A percentile compares a stretch with the other conserved stretches of the same genome.
Conservation (phyloP, 306 rosid species). For the Fragaria nilgerrensis region DNA sequence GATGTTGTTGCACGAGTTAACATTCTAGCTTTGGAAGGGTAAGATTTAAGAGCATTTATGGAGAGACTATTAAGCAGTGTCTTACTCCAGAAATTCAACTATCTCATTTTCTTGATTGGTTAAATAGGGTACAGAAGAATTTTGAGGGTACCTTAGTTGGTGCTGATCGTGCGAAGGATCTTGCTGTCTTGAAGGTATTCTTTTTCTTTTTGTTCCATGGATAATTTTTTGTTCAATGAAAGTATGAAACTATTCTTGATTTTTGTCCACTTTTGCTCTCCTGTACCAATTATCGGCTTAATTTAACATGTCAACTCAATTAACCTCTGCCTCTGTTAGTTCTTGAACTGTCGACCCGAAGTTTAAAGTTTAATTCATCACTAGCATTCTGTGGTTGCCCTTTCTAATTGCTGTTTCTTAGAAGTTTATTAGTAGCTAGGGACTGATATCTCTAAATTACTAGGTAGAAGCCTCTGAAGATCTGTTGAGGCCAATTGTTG, state of each 20-base stretch:
- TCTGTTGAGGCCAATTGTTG: slow-evolving; percentile 69
- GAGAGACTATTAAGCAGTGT: background rate
- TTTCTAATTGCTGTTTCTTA: background rate
- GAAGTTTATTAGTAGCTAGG: background rate
- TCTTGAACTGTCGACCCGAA: background rate
- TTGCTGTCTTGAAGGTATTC: slow-evolving; percentile 80
- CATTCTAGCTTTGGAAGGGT: slow-evolving; percentile 84
- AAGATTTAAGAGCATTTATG: slow-evolving; percentile 34
- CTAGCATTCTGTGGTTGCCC: background rate
- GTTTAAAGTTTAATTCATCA: background rate
- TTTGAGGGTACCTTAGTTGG: slow-evolving; percentile 93
- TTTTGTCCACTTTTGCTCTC: background rate
- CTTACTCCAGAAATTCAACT: background rate
- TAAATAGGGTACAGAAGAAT: slow-evolving; percentile 69
- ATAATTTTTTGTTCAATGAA: slow-evolving; percentile 4
- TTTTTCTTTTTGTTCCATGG: background rate
- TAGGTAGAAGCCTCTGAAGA: slow-evolving; percentile 86
- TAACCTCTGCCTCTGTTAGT: background rate
- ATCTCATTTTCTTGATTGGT: slow-evolving; percentile 23
- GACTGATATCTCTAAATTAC: slow-evolving; percentile 24
- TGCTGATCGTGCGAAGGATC: slow-evolving; percentile 97
- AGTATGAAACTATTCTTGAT: background rate
- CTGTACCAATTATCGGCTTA: background rate
- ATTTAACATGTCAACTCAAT: background rate
- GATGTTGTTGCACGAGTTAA: slow-evolving; percentile 93